These are phyloP conservation scores for Botryosphaeria dothidea DNA, from an alignment of 2,329 filamentous ascomycete species.

Conservation along the genomic window DNA sequence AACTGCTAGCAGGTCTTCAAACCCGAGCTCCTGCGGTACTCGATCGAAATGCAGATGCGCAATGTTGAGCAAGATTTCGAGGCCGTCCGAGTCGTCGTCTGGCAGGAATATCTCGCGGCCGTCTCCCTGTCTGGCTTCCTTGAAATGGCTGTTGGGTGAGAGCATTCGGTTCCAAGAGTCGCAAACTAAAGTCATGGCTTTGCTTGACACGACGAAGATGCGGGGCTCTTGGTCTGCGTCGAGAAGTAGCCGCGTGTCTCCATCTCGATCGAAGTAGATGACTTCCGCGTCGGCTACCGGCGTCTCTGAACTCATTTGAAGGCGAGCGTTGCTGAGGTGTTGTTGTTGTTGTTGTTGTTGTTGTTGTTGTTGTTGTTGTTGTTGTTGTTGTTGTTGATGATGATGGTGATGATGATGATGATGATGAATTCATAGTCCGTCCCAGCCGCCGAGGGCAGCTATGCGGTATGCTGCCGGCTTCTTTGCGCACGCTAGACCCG, in stretches of 20 bases:
- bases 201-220: conserved; percentile 21
- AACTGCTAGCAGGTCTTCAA: not conserved
- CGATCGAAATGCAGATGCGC: conserved; percentile 8
- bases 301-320: not conserved
- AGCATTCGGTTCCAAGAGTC: conserved; percentile 28
- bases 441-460: too few relatives aligned
- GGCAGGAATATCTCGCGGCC: not conserved
- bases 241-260: not conserved
- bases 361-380: too few relatives aligned
- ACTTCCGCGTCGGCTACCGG: not conserved
- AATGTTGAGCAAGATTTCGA: not conserved
- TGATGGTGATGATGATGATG: too few relatives aligned
- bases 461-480: too few relatives aligned
- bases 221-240: not conserved
- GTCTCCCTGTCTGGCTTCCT: not conserved
- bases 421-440: too few relatives aligned
- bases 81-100: conserved; percentile 8
- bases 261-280: not conserved
- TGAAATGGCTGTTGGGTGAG: not conserved
- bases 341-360: too few relatives aligned
- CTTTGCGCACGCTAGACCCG: too few relatives aligned
- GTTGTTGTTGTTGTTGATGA: too few relatives aligned
- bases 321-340: not conserved
- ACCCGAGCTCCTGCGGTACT: not conserved
- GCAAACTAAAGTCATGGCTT: conserved; percentile 24